Conservation (phyloP, 768 basidiomycete species). For the Boletus edulis region DNA sequence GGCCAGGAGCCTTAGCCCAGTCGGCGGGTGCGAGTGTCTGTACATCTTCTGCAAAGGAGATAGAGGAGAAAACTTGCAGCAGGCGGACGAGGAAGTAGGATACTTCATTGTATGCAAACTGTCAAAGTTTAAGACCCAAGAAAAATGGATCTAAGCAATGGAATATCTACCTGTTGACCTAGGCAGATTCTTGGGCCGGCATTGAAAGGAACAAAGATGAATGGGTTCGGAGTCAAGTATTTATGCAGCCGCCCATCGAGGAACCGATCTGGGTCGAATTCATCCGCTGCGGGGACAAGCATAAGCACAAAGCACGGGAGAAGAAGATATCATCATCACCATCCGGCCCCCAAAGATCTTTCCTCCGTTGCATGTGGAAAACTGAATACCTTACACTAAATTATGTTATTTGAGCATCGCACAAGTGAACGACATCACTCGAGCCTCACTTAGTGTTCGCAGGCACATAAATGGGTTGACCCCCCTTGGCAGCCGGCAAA, state of each 20-base stretch:
- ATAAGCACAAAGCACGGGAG: not conserved
- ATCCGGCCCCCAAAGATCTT: slow-evolving; percentile 67
- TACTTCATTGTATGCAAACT: slow-evolving; percentile 67
- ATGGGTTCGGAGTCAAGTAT: slow-evolving; percentile 54
- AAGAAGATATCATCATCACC: slow-evolving; percentile 33
- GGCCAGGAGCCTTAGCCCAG: slow-evolving; percentile 37
- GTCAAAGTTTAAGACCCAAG: not conserved
- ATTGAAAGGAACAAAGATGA: slow-evolving; percentile 45
- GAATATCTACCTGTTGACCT: slow-evolving; percentile 33
- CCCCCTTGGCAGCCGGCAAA: slow-evolving; percentile 26
- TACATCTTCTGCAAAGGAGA: slow-evolving; percentile 44
- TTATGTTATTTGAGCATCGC: not conserved
- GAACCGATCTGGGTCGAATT: slow-evolving; percentile 69
- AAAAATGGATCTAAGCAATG: too few species aligned
- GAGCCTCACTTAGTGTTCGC: slow-evolving; percentile 26
- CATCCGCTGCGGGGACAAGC: slow-evolving; percentile 37
- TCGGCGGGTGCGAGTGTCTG: slow-evolving; percentile 45
- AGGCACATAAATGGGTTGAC: slow-evolving; percentile 33
- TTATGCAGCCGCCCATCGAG: slow-evolving; percentile 57
- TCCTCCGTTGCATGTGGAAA: slow-evolving; percentile 57
- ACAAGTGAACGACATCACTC: too few species aligned
- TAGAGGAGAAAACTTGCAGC: slow-evolving; percentile 49
- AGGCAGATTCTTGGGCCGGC: slow-evolving; percentile 39
- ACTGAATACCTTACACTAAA: slow-evolving; percentile 45
- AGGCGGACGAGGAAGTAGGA: slow-evolving; percentile 63